Evolutionary conservation across 2,329 filamentous ascomycete genomes (phyloP).

Genomic region (Nothomitra cinnamomea): DNA sequence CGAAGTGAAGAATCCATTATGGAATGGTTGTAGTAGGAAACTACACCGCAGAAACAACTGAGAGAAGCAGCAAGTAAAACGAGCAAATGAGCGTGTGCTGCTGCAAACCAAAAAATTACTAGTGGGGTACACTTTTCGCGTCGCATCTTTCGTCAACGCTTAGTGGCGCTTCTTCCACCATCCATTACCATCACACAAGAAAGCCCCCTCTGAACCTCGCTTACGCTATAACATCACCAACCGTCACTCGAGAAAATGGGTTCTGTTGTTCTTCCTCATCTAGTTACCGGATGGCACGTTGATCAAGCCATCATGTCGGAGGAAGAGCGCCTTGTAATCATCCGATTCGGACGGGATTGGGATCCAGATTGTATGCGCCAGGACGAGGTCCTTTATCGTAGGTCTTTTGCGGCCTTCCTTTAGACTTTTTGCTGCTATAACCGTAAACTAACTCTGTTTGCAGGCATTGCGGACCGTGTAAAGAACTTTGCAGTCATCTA

Average conservation of each 20-base stretch:
- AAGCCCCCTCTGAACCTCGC: no score
- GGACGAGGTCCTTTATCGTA: slow-evolving; percentile 83
- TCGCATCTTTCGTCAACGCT: no score
- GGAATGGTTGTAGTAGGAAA: no score
- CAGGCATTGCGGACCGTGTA: slow-evolving; percentile 68
- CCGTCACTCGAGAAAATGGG: slow-evolving; percentile 34
- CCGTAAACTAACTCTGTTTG: neutral
- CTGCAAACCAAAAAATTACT: no score
- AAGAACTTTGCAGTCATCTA: slow-evolving; percentile 92
- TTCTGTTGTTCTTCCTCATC: slow-evolving; percentile 81
- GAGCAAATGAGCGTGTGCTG: no score
- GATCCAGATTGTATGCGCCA: slow-evolving; percentile 68
- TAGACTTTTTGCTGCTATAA: neutral
- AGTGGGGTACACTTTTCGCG: no score
- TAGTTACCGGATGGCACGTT: slow-evolving; percentile 90
- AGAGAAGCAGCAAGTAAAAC: no score
- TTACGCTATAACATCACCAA: no score
- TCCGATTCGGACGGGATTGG: slow-evolving; percentile 79
- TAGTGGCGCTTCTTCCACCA: no score
- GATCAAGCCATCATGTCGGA: slow-evolving; percentile 88
- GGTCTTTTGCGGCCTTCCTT: slow-evolving; percentile 5
- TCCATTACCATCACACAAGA: no score
- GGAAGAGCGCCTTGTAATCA: slow-evolving; percentile 83
- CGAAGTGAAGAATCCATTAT: no score
- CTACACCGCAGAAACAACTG: no score